phyloP scores from a whole-genome alignment of 345 rosid species.

The Syzygium aromaticum region DNA sequence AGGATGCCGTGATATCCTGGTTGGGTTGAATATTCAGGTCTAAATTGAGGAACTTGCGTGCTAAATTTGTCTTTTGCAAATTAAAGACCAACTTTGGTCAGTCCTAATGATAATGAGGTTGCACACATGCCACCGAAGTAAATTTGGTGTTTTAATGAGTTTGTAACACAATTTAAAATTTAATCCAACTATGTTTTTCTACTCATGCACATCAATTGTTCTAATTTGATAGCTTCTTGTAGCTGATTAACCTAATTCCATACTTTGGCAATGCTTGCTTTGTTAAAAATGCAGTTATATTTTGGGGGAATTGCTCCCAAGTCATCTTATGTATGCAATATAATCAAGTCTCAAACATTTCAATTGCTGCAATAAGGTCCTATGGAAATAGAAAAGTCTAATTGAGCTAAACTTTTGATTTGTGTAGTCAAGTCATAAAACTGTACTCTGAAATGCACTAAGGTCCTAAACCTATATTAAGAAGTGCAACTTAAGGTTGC shows the following conservation, averaged over 20 bases:
- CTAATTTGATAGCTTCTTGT: background rate
- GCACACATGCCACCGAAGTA: background rate
- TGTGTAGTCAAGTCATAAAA: background rate
- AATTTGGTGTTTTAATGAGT: background rate
- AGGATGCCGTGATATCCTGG: background rate
- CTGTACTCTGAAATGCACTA: rapidly evolving
- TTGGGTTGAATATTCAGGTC: background rate
- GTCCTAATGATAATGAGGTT: background rate
- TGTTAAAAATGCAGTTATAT: background rate
- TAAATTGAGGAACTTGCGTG: background rate
- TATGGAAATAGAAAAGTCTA: rapidly evolving
- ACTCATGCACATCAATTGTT: background rate
- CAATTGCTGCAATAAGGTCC: background rate
- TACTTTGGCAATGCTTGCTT: background rate
- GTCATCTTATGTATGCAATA: rapidly evolving
- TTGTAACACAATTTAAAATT: background rate
- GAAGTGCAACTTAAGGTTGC: rapidly evolving
- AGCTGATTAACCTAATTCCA: background rate
- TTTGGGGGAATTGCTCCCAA: background rate
- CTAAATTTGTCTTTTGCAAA: background rate
- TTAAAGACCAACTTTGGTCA: background rate
- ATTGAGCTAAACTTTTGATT: background rate
- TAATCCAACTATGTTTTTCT: background rate
- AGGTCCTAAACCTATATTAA: background rate
- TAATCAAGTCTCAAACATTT: background rate